Conservation (phyloP, 2,329 filamentous ascomycete species). For the Fusarium floridanum region DNA sequence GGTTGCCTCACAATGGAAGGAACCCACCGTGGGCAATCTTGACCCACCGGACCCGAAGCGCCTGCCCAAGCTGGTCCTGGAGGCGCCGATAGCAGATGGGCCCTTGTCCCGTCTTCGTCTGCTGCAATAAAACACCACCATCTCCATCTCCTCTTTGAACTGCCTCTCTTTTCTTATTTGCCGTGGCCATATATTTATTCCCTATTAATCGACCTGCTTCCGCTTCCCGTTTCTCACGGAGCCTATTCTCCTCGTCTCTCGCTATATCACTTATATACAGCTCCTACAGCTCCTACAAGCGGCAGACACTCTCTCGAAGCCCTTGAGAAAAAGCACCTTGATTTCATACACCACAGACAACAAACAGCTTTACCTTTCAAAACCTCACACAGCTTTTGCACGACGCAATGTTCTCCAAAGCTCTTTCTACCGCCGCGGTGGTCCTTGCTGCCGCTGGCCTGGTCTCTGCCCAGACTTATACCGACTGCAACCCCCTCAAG, state of each 20-base stretch:
- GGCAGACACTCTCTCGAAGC: conserved; percentile 34
- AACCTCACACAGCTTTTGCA: conserved; percentile 14
- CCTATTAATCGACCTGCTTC: conserved; percentile 37
- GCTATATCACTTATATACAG: conserved; percentile 14
- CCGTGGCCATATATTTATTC: conserved; percentile 14
- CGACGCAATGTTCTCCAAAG: conserved; percentile 58
- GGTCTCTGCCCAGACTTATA: conserved; percentile 68
- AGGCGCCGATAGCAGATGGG: conserved; percentile 24
- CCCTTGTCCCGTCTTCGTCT: conserved; percentile 14
- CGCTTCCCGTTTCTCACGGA: conserved; percentile 16
- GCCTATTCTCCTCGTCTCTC: conserved; percentile 8
- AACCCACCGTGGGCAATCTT: conserved; percentile 21
- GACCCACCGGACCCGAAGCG: conserved; percentile 41
- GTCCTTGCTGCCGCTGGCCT: conserved; percentile 63
- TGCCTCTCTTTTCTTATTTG: conserved; percentile 18
- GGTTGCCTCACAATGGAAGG: conserved; percentile 12
- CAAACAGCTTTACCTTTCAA: conserved; percentile 16
- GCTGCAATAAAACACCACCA: conserved; percentile 6
- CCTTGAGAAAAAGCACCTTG: conserved; percentile 27
- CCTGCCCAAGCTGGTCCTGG: conserved; percentile 14
- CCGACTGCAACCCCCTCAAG: conserved; percentile 67
- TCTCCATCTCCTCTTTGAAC: conserved; percentile 22
- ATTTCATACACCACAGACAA: conserved; percentile 17
- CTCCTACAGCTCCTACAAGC: conserved; percentile 32
- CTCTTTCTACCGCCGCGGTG: conserved; percentile 60